phyloP scores from a whole-genome alignment of 2,329 filamentous ascomycete species.

The Intubia oerlemansii region DNA sequence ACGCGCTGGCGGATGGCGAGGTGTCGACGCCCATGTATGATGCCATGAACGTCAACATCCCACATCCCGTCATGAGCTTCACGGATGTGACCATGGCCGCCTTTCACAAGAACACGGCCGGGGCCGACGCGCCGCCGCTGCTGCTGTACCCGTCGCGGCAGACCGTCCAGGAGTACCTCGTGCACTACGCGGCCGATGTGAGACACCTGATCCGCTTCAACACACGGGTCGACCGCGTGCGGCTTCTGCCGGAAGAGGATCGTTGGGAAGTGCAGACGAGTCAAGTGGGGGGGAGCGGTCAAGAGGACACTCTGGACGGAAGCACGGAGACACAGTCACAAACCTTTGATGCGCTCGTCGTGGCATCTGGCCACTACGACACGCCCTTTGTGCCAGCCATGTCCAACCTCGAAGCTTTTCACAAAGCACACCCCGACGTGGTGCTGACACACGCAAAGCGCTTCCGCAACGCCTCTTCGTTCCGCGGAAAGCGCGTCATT shows the following conservation, averaged over 20 bases:
- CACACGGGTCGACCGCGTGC: constrained; percentile 44
- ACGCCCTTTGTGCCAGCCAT: constrained; percentile 46
- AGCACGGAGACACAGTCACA: constrained; percentile 14
- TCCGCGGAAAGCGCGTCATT: constrained; percentile 49
- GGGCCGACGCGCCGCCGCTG: constrained; percentile 18
- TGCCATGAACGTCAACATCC: constrained; percentile 69
- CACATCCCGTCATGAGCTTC: constrained; percentile 60
- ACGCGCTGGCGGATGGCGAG: constrained; percentile 32
- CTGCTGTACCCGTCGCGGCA: constrained; percentile 57
- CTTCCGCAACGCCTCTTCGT: constrained; percentile 47
- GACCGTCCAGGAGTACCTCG: constrained; percentile 52
- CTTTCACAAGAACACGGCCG: constrained; percentile 7
- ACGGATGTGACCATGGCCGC: constrained; percentile 44
- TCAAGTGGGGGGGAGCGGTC: too few species aligned
- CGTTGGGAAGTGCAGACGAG: constrained; percentile 41
- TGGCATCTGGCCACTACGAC: constrained; percentile 56
- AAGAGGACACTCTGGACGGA: constrained; percentile 14
- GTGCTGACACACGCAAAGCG: constrained; percentile 64
- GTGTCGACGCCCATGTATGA: constrained; percentile 79
- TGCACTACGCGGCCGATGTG: constrained; percentile 48
- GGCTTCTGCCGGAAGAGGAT: constrained; percentile 15
- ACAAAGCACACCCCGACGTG: constrained; percentile 31
- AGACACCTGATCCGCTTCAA: constrained; percentile 46
- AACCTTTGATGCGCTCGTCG: constrained; percentile 52
- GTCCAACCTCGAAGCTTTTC: constrained; percentile 35